These are phyloP conservation scores for Castanea sativa DNA, from an alignment of 306 rosid genomes.

Conservation along the genomic window DNA sequence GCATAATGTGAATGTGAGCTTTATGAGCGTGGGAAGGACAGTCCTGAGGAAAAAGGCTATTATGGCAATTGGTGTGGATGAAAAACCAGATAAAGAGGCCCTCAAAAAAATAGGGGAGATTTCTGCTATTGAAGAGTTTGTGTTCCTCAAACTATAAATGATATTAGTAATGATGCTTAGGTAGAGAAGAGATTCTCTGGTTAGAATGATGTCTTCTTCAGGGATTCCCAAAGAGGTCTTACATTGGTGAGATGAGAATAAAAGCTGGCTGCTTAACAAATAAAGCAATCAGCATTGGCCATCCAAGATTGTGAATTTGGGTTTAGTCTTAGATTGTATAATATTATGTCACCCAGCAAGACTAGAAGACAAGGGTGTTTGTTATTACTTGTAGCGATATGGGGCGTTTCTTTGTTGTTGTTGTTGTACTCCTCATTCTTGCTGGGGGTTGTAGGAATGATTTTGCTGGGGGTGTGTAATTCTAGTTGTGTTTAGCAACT, in stretches of 20 bases:
- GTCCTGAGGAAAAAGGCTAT: slow-evolving; percentile 55
- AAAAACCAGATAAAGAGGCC: slow-evolving; percentile 60
- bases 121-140: slow-evolving; percentile 80
- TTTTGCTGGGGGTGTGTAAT: neutral
- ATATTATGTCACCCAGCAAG: neutral
- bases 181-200: neutral
- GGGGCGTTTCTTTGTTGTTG: neutral
- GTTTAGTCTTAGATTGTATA: neutral
- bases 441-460: neutral
- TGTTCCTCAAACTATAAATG: slow-evolving; percentile 63
- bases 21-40: slow-evolving; percentile 93
- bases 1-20: slow-evolving; percentile 76
- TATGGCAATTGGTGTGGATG: slow-evolving; percentile 95
- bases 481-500: neutral
- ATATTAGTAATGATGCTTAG: neutral
- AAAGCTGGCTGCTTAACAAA: neutral
- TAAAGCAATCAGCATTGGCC: neutral
- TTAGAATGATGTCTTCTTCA: neutral
- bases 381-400: neutral
- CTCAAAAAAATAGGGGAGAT: slow-evolving; percentile 66
- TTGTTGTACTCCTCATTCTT: neutral
- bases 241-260: neutral
- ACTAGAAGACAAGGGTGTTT: neutral
- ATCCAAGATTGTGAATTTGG: neutral
- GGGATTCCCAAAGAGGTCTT: neutral